These are phyloP conservation scores for Fusarium succisae DNA, from an alignment of 2,329 filamentous ascomycete genomes.

Conservation along the genomic window DNA sequence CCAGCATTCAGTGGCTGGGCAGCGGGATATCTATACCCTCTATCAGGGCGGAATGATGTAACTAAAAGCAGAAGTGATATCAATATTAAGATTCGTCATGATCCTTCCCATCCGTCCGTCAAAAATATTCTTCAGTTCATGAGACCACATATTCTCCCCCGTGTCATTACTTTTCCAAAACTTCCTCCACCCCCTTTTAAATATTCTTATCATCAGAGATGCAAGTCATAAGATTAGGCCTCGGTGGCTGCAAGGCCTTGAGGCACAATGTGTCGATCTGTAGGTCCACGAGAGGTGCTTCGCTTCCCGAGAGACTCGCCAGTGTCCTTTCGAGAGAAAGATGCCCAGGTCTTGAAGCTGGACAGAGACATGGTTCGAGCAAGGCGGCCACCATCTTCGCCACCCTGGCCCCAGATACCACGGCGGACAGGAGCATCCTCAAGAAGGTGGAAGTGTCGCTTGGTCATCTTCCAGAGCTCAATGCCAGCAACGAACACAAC, in stretches of 20 bases:
- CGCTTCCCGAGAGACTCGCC: slow-evolving; percentile 48
- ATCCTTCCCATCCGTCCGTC: not conserved
- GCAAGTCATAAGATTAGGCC: slow-evolving; percentile 21
- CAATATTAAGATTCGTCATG: slow-evolving; percentile 6
- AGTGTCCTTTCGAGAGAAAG: slow-evolving; percentile 54
- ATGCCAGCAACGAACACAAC: slow-evolving; percentile 72
- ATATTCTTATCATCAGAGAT: not conserved
- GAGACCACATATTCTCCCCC: not conserved
- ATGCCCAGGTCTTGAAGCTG: slow-evolving; percentile 60
- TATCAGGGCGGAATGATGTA: slow-evolving; percentile 22
- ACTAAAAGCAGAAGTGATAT: slow-evolving; percentile 29
- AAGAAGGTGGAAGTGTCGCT: slow-evolving; percentile 65
- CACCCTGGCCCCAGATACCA: slow-evolving; percentile 63
- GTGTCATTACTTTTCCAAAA: slow-evolving; percentile 1
- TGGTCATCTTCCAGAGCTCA: slow-evolving; percentile 76
- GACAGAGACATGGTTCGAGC: slow-evolving; percentile 61
- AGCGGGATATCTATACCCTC: slow-evolving; percentile 38
- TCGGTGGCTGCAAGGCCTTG: slow-evolving; percentile 42
- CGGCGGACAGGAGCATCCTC: slow-evolving; percentile 61
- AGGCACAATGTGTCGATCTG: slow-evolving; percentile 37
- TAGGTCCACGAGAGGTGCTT: slow-evolving; percentile 34
- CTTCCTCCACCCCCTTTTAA: not conserved
- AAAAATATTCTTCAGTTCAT: slow-evolving; percentile 4
- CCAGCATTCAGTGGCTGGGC: not conserved
- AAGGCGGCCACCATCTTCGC: slow-evolving; percentile 58